These are phyloP conservation scores for Kodamaea arcana DNA, from an alignment of 1,139 yeast genomes.

Conservation along the genomic window DNA sequence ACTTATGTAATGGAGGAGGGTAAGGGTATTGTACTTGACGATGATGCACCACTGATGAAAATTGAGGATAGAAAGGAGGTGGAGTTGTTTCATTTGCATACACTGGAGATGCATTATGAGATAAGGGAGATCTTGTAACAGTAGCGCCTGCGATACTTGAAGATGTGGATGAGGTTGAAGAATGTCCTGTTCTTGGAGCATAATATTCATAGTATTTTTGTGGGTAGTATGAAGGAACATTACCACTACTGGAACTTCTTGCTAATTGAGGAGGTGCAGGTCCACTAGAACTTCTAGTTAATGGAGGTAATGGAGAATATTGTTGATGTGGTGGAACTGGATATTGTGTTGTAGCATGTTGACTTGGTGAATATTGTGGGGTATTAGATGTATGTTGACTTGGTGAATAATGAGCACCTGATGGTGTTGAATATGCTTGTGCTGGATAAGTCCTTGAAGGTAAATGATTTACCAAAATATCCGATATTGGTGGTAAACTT, in stretches of 20 bases:
- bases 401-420: too few relatives aligned
- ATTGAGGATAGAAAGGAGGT: slow-evolving; percentile 8
- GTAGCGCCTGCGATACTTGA: background rate
- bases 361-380: background rate
- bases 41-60: background rate
- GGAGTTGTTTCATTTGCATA: slow-evolving; percentile 12
- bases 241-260: background rate
- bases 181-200: slow-evolving; percentile 2
- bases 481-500: slow-evolving; percentile 36
- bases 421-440: background rate
- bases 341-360: background rate
- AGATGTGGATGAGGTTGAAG: background rate
- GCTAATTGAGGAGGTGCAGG: slow-evolving; percentile 1
- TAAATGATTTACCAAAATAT: slow-evolving; percentile 18
- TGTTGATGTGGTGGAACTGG: slow-evolving; percentile 1
- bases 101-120: slow-evolving; percentile 13
- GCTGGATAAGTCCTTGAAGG: slow-evolving; percentile 5
- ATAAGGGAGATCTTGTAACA: slow-evolving; percentile 11
- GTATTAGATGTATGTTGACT: too few relatives aligned
- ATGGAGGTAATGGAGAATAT: slow-evolving; percentile 4
- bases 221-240: slow-evolving; percentile 4
- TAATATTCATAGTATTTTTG: slow-evolving; percentile 15
- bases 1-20: slow-evolving; percentile 1
- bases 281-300: background rate
- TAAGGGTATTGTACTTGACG: slow-evolving; percentile 1